These are phyloP conservation scores for Sporothrix luriei DNA, from an alignment of 2,329 filamentous ascomycete species.

Conservation along the genomic window DNA sequence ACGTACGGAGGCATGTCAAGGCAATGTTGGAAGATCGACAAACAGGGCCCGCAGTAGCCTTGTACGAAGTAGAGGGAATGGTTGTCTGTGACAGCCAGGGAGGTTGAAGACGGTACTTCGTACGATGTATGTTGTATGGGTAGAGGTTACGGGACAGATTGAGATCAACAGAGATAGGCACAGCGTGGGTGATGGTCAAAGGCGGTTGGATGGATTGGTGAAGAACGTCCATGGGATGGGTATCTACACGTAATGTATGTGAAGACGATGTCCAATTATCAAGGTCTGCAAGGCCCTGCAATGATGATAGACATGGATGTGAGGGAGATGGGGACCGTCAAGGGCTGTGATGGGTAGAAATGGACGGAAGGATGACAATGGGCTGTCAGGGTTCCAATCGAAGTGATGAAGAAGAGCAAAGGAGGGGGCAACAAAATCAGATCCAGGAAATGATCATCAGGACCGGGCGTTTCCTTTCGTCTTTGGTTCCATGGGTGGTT, in stretches of 20 bases:
- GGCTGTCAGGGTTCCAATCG: background rate
- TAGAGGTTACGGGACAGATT: no score
- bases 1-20: background rate
- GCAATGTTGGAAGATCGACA: constrained; percentile 4
- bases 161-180: no score
- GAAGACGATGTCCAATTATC: background rate
- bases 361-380: background rate
- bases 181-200: no score
- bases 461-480: background rate
- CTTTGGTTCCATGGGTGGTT: no score
- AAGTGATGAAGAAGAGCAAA: background rate
- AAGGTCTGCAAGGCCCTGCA: background rate
- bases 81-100: background rate
- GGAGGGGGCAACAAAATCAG: background rate
- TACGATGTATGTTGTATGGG: no score
- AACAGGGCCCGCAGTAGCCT: background rate
- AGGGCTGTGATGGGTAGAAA: background rate
- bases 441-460: constrained; percentile 23
- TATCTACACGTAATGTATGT: no score
- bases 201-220: no score
- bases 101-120: background rate
- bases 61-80: background rate
- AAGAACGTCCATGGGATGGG: no score
- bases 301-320: constrained; percentile 10
- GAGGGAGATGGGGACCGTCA: background rate